These are phyloP conservation scores for Starmerella bacillaris DNA, from an alignment of 805 yeast species.

Conservation along the genomic window DNA sequence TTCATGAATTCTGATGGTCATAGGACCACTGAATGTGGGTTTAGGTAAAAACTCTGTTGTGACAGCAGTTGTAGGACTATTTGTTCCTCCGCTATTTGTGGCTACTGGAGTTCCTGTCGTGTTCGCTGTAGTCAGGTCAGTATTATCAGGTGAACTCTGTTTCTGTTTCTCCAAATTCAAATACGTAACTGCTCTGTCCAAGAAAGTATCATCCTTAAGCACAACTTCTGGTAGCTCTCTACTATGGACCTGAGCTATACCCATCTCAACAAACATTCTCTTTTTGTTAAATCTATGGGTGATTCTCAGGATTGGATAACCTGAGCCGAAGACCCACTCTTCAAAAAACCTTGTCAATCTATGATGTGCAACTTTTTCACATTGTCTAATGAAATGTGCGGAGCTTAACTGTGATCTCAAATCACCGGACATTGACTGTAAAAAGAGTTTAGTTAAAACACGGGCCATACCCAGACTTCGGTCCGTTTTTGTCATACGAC, in stretches of 20 bases:
- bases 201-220: constrained; percentile 25
- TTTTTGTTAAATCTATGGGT: constrained; percentile 88
- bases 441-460: constrained; percentile 73
- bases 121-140: neutral
- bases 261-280: constrained; percentile 85
- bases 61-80: neutral
- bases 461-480: constrained; percentile 81
- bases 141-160: neutral
- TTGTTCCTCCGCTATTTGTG: neutral
- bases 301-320: constrained; percentile 73
- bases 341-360: constrained; percentile 67
- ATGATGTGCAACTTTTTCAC: constrained; percentile 84
- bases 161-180: constrained; percentile 1
- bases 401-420: constrained; percentile 61
- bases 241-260: constrained; percentile 73
- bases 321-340: constrained; percentile 84
- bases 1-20: constrained; percentile 92
- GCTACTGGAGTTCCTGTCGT: constrained; percentile 1
- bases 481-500: constrained; percentile 90
- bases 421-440: constrained; percentile 94
- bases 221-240: constrained; percentile 17
- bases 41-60: constrained; percentile 6
- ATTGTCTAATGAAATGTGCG: constrained; percentile 73
- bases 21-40: constrained; percentile 49
- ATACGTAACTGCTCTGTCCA: constrained; percentile 25